Percentiles rank a stretch among this genome's conserved stretches.
These are phyloP conservation scores for Myrica gale DNA, from an alignment of 306 rosid genomes.

Conservation along the genomic window DNA sequence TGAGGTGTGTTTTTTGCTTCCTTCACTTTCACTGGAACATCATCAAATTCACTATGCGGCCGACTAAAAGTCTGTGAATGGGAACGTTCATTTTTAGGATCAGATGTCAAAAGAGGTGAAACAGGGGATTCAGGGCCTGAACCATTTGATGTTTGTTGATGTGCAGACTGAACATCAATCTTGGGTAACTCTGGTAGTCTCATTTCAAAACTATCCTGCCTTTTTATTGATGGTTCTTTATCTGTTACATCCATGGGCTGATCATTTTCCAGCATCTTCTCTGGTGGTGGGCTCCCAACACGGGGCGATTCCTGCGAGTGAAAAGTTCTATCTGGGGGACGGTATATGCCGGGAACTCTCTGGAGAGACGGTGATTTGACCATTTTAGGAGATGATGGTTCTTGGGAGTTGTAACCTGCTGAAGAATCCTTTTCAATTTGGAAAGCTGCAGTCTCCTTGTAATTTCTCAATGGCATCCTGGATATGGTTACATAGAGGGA, in stretches of 20 bases:
- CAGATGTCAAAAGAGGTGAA: conserved; percentile 93
- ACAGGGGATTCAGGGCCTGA: conserved; percentile 98
- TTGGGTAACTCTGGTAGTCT: conserved; percentile 89
- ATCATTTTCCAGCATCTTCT: conserved; percentile 78
- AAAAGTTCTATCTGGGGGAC: conserved; percentile 63
- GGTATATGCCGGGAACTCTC: conserved; percentile 62
- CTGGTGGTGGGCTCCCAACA: conserved; percentile 80
- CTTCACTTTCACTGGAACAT: conserved; percentile 46
- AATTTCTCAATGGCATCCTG: conserved; percentile 93
- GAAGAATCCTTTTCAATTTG: conserved; percentile 97
- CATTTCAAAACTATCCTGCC: conserved; percentile 99
- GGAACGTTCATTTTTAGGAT: conserved; percentile 96
- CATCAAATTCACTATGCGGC: conserved; percentile 80
- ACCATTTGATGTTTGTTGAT: conserved; percentile 69
- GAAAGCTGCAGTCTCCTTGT: conserved; percentile 85
- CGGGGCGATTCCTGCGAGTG: conserved; percentile 83
- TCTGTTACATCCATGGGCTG: conserved; percentile 64
- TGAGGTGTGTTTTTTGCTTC: conserved; percentile 47
- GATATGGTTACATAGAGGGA: conserved; percentile 14
- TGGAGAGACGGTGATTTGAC: conserved; percentile 91
- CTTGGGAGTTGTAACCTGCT: conserved; percentile 79
- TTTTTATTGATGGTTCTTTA: conserved; percentile 80
- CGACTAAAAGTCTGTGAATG: conserved; percentile 99
- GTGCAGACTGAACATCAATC: conserved; percentile 82
- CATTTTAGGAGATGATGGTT: conserved; percentile 97